Evolutionary conservation across 352 stramenopile genomes (phyloP), one percentile per base, ranked within the genome.

Genomic region (Hyaloperonospora brassicae): DNA sequence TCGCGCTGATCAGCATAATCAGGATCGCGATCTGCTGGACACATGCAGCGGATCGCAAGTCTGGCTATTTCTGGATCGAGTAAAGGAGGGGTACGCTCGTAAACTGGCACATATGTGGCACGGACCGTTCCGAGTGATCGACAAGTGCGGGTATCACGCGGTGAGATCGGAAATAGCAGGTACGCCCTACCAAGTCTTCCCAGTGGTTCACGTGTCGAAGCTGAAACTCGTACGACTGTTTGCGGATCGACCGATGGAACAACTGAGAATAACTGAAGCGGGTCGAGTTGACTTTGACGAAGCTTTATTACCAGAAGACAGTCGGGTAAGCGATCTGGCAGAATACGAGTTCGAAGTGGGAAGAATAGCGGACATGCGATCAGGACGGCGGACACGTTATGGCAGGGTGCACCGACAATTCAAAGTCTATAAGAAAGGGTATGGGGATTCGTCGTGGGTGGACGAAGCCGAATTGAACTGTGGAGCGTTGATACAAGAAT

Each of bases 251-350:
- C 38, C 38, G 1, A 2, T 23, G 10, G 2, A 5, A 23, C 21
- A 2, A 14, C 7, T 43, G 2, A 21, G 6, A 1, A 14, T 22
- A 14, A 14, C 7, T 2, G 13, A 43, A 4, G 2, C 21, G 10
- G 38, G 23, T 43, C 9, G 38, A 14, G 38, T 43, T 22, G 14
- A 43, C 23, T 70, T 69, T 21, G 62, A 76, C 25, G 59, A 66
- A 17, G 52, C 35, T 7, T 36, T 66, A 1, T n/a, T 66, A 2
- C 59, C 59, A 3, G 47, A 58, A 47, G 52, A 61, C 30, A 61
- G 60, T 38, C 62, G 47, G 31, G 35, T 24, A 11, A 3, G 13
- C 4, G 36, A 51, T 0, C 13, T 50, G 2, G 35, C 10, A 9
- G 41, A 52, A 5, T 24, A 54, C 45, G 55, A 62, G 30, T 59